phyloP scores from a whole-genome alignment of 129 eudicot species.

The Chrysanthemum seticuspe region DNA sequence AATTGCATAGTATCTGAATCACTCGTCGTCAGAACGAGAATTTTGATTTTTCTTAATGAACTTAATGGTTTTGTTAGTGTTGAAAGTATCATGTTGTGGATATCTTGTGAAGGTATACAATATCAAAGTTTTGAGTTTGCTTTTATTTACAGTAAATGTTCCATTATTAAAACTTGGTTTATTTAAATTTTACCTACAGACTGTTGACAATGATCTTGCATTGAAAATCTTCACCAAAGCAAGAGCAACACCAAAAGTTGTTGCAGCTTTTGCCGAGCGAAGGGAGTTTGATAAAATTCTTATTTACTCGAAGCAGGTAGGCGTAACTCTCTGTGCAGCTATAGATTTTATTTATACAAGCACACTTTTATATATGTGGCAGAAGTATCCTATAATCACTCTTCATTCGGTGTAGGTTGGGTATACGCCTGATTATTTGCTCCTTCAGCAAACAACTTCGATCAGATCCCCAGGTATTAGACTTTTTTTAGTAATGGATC shows the following conservation, averaged over 20 bases:
- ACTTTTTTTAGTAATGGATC: too few species aligned
- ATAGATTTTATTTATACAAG: too few species aligned
- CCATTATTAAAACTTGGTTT: neutral
- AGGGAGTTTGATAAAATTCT: conserved; percentile 95
- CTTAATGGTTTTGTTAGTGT: too few species aligned
- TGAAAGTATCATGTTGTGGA: conserved; percentile 31
- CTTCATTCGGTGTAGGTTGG: too few species aligned
- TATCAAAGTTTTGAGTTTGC: conserved; percentile 1
- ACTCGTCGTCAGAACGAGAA: too few species aligned
- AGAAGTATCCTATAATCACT: too few species aligned
- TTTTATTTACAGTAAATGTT: conserved; percentile 6
- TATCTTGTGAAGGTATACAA: conserved; percentile 86
- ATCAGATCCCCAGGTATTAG: too few species aligned
- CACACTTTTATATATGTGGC: too few species aligned
- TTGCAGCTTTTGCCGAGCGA: conserved; percentile 97
- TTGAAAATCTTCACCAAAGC: conserved; percentile 91
- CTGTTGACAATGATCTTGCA: conserved; percentile 96
- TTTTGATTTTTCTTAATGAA: too few species aligned
- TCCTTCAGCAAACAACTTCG: too few species aligned
- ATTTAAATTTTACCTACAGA: conserved; percentile 40
- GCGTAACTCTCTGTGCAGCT: conserved; percentile 1
- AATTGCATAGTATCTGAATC: too few species aligned
- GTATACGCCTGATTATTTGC: too few species aligned
- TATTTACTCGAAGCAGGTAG: conserved; percentile 95
- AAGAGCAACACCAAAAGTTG: conserved; percentile 98